A percentile compares a stretch with the other conserved stretches of the same genome.
Evolutionary conservation across 1,284 basidiomycete genomes (phyloP).

Genomic region (Ceratobasidium sp.): DNA sequence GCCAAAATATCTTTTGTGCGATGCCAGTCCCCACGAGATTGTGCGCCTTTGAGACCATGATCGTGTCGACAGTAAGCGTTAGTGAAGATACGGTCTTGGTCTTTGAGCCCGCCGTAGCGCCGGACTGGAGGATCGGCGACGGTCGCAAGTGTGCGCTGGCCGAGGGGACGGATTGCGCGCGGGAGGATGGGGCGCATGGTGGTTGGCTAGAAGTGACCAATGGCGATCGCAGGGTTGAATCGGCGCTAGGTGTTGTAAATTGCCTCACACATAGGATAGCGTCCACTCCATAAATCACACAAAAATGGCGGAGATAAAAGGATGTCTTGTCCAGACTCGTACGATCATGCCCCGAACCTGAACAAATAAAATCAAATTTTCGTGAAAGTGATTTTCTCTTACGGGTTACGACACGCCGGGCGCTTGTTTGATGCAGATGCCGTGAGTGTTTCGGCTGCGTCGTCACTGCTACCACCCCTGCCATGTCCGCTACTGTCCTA

Average conservation of each 20-base stretch:
- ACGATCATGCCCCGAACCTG: not conserved
- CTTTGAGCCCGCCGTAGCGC: constrained; percentile 90
- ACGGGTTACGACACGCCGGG: not conserved
- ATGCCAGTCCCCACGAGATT: constrained; percentile 98
- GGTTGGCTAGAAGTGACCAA: constrained; percentile 25
- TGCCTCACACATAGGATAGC: not conserved
- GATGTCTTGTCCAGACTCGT: not conserved
- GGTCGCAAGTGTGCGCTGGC: constrained; percentile 73
- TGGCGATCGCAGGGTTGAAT: constrained; percentile 43
- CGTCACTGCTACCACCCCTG: constrained; percentile 15
- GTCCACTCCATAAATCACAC: not conserved
- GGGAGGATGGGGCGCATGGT: constrained; percentile 34
- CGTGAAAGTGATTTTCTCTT: not conserved
- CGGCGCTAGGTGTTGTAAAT: constrained; percentile 12
- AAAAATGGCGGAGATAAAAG: not conserved
- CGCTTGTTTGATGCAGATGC: constrained; percentile 15
- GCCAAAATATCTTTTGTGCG: constrained; percentile 94
- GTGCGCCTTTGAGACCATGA: constrained; percentile 89
- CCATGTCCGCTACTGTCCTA: constrained; percentile 38
- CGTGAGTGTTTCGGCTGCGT: constrained; percentile 23
- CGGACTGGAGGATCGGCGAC: constrained; percentile 83
- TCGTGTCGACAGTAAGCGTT: constrained; percentile 90
- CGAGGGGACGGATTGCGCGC: not conserved
- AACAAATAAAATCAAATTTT: not conserved
- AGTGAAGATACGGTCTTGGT: constrained; percentile 94